Conservation (phyloP, 345 rosid genomes). For the Populus euphratica region DNA sequence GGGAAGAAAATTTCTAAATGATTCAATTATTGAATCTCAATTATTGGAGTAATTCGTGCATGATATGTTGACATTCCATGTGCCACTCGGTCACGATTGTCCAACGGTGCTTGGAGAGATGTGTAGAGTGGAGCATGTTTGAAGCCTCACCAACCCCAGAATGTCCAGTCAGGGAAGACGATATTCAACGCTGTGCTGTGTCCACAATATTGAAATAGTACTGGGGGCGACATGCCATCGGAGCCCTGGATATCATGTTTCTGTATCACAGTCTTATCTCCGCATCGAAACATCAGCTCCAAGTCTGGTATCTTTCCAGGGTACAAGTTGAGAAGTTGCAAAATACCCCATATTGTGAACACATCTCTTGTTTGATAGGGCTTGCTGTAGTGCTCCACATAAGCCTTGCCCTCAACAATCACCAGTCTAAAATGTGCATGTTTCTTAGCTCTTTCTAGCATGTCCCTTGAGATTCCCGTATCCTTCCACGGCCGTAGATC, state of each 20-base stretch:
- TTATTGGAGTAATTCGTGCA: no score
- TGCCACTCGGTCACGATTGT: no score
- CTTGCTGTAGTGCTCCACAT: slow-evolving; percentile 43
- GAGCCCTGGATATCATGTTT: slow-evolving; percentile 31
- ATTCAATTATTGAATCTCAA: background rate
- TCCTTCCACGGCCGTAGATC: slow-evolving; percentile 80
- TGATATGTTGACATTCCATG: no score
- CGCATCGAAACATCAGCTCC: slow-evolving; percentile 84
- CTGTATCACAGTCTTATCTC: slow-evolving; percentile 62
- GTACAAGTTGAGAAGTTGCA: slow-evolving; percentile 69
- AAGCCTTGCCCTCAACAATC: slow-evolving; percentile 49
- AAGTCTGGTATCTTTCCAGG: slow-evolving; percentile 79
- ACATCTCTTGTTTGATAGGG: slow-evolving; percentile 75
- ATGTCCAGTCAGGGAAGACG: slow-evolving; percentile 90
- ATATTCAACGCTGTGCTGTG: slow-evolving; percentile 49
- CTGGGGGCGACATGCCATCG: slow-evolving; percentile 48
- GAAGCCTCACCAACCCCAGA: slow-evolving; percentile 81
- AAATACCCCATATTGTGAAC: slow-evolving; percentile 79
- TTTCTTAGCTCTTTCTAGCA: slow-evolving; percentile 45
- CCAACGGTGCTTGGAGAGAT: no score
- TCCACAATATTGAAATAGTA: slow-evolving; percentile 73
- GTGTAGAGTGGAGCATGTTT: no score
- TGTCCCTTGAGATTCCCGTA: slow-evolving; percentile 66
- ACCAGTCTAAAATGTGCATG: slow-evolving; percentile 64
- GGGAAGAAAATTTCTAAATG: background rate